These are phyloP conservation scores for Pseudisothecium myosuroides DNA, from an alignment of 225 moss, liverwort and hornwort species.

Conservation along the genomic window DNA sequence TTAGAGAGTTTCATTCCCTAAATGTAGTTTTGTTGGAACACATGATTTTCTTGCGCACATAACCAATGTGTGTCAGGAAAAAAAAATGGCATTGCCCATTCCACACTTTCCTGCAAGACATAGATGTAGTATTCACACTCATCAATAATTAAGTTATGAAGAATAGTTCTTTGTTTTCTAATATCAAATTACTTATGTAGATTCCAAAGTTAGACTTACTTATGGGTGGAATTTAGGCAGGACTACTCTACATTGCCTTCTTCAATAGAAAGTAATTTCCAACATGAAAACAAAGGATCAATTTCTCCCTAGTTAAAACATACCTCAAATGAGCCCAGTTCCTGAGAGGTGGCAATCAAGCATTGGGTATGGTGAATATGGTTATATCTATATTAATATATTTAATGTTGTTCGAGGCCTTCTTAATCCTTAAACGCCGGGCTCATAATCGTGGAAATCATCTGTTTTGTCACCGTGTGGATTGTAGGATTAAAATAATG, in stretches of 20 bases:
- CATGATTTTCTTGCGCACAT: rapidly evolving
- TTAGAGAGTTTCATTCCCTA: not conserved
- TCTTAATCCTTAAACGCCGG: too few relatives aligned
- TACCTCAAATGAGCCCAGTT: not conserved
- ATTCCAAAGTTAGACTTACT: not conserved
- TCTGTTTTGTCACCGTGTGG: too few relatives aligned
- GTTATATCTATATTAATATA: not conserved
- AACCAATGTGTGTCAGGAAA: not conserved
- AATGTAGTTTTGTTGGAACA: not conserved
- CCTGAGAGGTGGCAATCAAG: rapidly evolving
- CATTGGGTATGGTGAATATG: too few relatives aligned
- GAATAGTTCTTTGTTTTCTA: not conserved
- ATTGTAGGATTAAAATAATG: too few relatives aligned
- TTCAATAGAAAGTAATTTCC: not conserved
- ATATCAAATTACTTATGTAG: not conserved
- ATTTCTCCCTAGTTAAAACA: not conserved
- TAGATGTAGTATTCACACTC: rapidly evolving
- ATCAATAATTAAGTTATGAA: rapidly evolving
- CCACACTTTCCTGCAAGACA: rapidly evolving
- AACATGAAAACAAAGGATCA: not conserved
- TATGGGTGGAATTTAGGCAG: rapidly evolving
- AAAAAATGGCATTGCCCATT: rapidly evolving
- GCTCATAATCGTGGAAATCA: too few relatives aligned
- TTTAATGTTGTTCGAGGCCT: too few relatives aligned
- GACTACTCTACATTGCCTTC: not conserved